These are phyloP conservation scores for Dispira parvispora DNA, from an alignment of 192 early-diverging fungal genomes.

Conservation along the genomic window DNA sequence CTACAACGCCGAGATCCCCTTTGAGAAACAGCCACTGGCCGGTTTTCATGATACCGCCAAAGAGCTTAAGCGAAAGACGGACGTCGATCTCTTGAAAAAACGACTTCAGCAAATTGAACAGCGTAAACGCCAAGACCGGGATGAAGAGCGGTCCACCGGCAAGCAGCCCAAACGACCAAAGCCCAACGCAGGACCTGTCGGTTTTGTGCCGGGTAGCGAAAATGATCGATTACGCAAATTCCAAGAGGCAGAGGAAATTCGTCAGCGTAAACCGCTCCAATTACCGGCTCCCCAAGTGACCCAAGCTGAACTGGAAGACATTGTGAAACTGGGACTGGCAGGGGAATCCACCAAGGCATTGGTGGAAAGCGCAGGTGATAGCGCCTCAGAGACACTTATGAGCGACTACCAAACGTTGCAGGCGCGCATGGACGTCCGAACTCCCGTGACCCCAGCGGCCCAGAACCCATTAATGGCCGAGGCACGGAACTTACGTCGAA, in stretches of 20 bases:
- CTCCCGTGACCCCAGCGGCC: constrained; percentile 27
- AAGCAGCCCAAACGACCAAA: constrained; percentile 35
- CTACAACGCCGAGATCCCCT: constrained; percentile 93
- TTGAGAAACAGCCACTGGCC: constrained; percentile 66
- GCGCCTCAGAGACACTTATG: constrained; percentile 48
- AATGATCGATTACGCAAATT: constrained; percentile 30
- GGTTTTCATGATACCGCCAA: constrained; percentile 90
- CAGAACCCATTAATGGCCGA: constrained; percentile 56
- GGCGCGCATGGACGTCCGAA: constrained; percentile 20
- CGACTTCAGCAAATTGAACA: constrained; percentile 69
- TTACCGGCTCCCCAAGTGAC: constrained; percentile 85
- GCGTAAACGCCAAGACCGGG: constrained; percentile 65
- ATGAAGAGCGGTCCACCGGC: constrained; percentile 58
- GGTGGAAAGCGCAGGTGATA: constrained; percentile 36
- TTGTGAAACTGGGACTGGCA: constrained; percentile 76
- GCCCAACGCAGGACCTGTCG: constrained; percentile 32
- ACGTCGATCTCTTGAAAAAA: constrained; percentile 45
- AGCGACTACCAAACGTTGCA: constrained; percentile 51
- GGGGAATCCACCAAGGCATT: constrained; percentile 57
- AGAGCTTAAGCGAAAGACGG: constrained; percentile 49
- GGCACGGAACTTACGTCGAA: constrained; percentile 66
- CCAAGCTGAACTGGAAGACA: constrained; percentile 77
- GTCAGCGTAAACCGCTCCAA: constrained; percentile 57
- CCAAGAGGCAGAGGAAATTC: constrained; percentile 52
- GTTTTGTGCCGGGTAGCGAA: constrained; percentile 36